phyloP scores from a whole-genome alignment of 108 stramenopile genomes.

The Pseudonitzschia delicatissima region DNA sequence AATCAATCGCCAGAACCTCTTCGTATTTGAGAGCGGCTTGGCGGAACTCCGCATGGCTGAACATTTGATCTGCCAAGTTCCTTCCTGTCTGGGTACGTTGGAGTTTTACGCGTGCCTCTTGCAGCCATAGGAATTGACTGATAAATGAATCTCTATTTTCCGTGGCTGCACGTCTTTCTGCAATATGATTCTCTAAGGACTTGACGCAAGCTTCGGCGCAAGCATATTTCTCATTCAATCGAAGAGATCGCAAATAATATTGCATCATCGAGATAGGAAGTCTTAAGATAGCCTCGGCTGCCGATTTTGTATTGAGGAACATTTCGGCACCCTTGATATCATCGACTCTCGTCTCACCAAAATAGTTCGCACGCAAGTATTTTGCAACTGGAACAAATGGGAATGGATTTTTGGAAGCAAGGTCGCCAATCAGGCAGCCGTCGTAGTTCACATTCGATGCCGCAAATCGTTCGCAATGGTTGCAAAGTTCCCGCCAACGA shows the following conservation, averaged over 20 bases:
- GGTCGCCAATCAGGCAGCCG: constrained; percentile 62
- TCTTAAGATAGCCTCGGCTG: constrained; percentile 67
- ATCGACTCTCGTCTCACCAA: constrained; percentile 34
- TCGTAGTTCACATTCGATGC: constrained; percentile 53
- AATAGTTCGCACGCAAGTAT: constrained; percentile 27
- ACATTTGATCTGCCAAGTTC: constrained; percentile 65
- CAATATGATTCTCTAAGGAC: background rate
- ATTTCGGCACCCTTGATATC: constrained; percentile 30
- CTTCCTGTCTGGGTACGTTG: constrained; percentile 21
- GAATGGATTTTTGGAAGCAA: constrained; percentile 55
- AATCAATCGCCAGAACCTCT: constrained; percentile 61
- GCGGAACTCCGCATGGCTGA: constrained; percentile 54
- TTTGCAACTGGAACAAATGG: constrained; percentile 43
- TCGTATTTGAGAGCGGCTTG: constrained; percentile 67
- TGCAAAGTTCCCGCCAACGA: constrained; percentile 73
- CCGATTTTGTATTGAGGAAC: constrained; percentile 53
- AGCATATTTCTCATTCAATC: constrained; percentile 75
- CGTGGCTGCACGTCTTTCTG: constrained; percentile 1
- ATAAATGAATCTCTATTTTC: no score
- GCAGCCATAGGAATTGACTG: constrained; percentile 29
- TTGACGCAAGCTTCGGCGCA: constrained; percentile 38
- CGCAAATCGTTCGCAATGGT: constrained; percentile 70
- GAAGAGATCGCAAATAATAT: constrained; percentile 60
- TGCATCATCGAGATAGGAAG: constrained; percentile 52
- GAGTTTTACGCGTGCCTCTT: constrained; percentile 21